Conservation (phyloP, 2,329 filamentous ascomycete genomes). For the Sporothrix pallida region DNA sequence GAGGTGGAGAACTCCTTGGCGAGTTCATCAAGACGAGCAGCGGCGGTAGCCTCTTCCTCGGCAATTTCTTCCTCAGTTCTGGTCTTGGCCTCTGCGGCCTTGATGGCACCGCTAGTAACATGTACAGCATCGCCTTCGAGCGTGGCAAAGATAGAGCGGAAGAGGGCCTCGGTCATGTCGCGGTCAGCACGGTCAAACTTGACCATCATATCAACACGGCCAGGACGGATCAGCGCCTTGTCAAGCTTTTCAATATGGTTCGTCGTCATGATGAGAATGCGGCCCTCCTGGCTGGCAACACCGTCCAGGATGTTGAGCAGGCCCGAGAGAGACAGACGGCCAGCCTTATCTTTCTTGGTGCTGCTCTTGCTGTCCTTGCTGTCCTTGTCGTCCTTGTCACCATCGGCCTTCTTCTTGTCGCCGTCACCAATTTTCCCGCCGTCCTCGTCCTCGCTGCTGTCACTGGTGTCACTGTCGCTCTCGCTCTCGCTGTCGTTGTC, state of each 20-base stretch:
- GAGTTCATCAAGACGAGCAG: slow-evolving; percentile 52
- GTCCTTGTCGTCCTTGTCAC: slow-evolving; percentile 8
- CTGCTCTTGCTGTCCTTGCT: slow-evolving; percentile 22
- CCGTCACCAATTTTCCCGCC: slow-evolving; percentile 34
- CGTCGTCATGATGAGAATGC: slow-evolving; percentile 70
- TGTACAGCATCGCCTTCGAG: slow-evolving; percentile 54
- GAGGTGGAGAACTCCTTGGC: slow-evolving; percentile 55
- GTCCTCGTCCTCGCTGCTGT: slow-evolving; percentile 30
- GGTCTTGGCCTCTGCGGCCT: slow-evolving; percentile 14
- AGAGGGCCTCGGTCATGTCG: slow-evolving; percentile 60
- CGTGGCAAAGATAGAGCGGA: slow-evolving; percentile 62
- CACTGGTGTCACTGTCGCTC: slow-evolving; percentile 30
- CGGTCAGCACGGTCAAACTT: slow-evolving; percentile 61
- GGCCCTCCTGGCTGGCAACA: slow-evolving; percentile 66
- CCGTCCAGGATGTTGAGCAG: slow-evolving; percentile 83
- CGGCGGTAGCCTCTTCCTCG: slow-evolving; percentile 44
- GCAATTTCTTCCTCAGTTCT: slow-evolving; percentile 42
- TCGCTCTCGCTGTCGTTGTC: slow-evolving; percentile 37
- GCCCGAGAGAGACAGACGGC: slow-evolving; percentile 71
- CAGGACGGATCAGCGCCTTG: slow-evolving; percentile 66
- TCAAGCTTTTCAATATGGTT: slow-evolving; percentile 67
- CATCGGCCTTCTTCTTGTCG: slow-evolving; percentile 36
- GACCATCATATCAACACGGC: slow-evolving; percentile 65
- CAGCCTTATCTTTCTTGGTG: slow-evolving; percentile 38
- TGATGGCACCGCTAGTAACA: slow-evolving; percentile 31